Evolutionary conservation across 2,329 filamentous ascomycete species (phyloP).

Genomic region (Ceratocystis cubensis): DNA sequence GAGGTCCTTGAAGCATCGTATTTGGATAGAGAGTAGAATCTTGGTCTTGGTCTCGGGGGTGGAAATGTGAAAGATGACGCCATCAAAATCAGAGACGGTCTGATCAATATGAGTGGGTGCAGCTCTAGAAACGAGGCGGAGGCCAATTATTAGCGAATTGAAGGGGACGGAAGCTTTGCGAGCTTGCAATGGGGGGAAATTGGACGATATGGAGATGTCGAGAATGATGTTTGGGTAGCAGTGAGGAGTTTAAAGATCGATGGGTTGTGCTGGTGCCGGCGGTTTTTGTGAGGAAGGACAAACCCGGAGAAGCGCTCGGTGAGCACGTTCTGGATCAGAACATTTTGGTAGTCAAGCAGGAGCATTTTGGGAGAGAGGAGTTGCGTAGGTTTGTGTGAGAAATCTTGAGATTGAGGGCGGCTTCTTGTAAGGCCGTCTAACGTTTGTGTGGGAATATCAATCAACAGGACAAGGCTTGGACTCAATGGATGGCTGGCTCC

Average conservation of each 20-base stretch:
- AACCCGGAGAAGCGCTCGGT: conserved; percentile 88
- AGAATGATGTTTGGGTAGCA: conserved; percentile 2
- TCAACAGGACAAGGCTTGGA: conserved; percentile 12
- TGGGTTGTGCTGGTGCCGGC: not conserved
- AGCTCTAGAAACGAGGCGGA: conserved; percentile 37
- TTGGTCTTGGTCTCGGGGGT: conserved; percentile 88
- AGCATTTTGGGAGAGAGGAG: conserved; percentile 47
- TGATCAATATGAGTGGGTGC: conserved; percentile 86
- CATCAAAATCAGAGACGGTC: conserved; percentile 97
- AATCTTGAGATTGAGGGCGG: not conserved
- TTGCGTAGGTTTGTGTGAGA: not conserved
- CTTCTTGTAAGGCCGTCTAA: not conserved
- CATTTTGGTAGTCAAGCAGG: conserved; percentile 97
- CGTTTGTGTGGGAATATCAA: not conserved
- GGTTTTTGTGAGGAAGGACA: conserved; percentile 26
- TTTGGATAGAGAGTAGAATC: conserved; percentile 86
- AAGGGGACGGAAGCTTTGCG: not conserved
- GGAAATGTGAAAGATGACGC: conserved; percentile 95
- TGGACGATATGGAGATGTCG: not conserved
- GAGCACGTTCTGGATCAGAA: conserved; percentile 89
- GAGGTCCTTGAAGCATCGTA: conserved; percentile 89
- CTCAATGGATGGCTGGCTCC: not conserved
- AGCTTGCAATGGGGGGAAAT: not conserved
- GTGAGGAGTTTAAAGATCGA: not conserved
- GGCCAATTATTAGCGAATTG: not conserved